phyloP scores from a whole-genome alignment of 2,329 filamentous ascomycete species.

The Colletotrichum sansevieriae region DNA sequence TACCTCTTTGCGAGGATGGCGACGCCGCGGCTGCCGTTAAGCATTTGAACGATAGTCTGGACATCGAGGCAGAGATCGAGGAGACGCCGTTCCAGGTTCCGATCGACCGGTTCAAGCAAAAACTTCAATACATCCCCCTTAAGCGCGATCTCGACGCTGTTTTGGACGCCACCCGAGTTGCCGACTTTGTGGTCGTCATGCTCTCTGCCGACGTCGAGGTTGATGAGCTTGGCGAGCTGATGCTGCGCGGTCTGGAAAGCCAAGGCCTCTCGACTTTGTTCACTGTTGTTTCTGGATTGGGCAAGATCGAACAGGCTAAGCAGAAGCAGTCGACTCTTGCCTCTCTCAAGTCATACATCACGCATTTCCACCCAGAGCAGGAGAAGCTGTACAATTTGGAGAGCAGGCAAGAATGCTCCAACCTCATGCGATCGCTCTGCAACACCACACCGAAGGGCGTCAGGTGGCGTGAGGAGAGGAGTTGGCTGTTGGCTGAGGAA shows the following conservation, averaged over 20 bases:
- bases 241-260: conserved; percentile 88
- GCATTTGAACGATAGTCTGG: conserved; percentile 82
- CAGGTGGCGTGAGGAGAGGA: conserved; percentile 94
- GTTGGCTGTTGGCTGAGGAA: conserved; percentile 93
- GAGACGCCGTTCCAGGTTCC: conserved; percentile 73
- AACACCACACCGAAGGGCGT: conserved; percentile 93
- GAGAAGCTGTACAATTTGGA: conserved; percentile 93
- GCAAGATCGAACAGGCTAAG: conserved; percentile 83
- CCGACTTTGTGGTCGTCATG: conserved; percentile 91
- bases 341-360: conserved; percentile 92
- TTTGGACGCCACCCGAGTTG: conserved; percentile 86
- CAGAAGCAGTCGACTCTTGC: conserved; percentile 80
- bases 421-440: conserved; percentile 91
- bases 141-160: conserved; percentile 81
- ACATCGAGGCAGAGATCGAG: conserved; percentile 76
- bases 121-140: conserved; percentile 84
- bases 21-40: conserved; percentile 76
- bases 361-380: conserved; percentile 91
- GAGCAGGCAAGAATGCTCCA: conserved; percentile 89
- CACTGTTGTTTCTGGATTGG: conserved; percentile 84
- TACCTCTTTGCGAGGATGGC: conserved; percentile 83
- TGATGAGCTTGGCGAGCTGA: conserved; percentile 85
- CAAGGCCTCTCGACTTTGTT: conserved; percentile 96
- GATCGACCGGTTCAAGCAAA: conserved; percentile 95
- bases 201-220: conserved; percentile 87